Evolutionary conservation across 768 basidiomycete genomes (phyloP).

Genomic region (Serendipita sp.): DNA sequence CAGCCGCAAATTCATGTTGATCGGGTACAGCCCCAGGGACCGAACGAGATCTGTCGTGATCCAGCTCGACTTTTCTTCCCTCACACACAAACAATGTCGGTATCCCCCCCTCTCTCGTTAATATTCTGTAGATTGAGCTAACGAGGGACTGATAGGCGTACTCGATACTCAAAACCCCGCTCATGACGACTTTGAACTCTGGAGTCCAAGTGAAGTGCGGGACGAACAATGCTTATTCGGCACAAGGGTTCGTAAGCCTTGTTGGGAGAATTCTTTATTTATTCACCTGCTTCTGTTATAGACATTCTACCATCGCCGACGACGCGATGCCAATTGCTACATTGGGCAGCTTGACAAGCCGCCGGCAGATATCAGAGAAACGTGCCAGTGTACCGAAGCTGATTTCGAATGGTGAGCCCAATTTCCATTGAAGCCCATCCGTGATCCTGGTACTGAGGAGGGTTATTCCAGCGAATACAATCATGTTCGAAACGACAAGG

Average conservation of each 20-base stretch:
- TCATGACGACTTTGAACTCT: constrained; percentile 89
- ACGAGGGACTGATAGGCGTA: constrained; percentile 35
- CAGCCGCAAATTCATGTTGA: constrained; percentile 75
- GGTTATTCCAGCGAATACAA: constrained; percentile 70
- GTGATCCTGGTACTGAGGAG: neutral
- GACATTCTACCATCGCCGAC: constrained; percentile 85
- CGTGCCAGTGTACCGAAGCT: constrained; percentile 52
- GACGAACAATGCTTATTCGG: constrained; percentile 84
- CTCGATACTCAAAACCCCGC: constrained; percentile 54
- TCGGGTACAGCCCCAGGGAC: constrained; percentile 44
- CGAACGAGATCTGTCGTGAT: constrained; percentile 42
- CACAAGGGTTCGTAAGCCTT: constrained; percentile 45
- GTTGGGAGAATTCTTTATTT: neutral
- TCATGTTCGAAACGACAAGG: constrained; percentile 47
- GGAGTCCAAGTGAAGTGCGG: constrained; percentile 90
- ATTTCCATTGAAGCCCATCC: neutral
- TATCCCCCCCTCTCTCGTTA: constrained; percentile 11
- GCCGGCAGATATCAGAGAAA: constrained; percentile 37
- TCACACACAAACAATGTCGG: constrained; percentile 67
- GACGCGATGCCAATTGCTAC: constrained; percentile 63
- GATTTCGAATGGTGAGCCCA: constrained; percentile 88
- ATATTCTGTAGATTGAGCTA: constrained; percentile 9
- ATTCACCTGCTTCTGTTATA: constrained; percentile 20
- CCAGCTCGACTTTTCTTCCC: constrained; percentile 74
- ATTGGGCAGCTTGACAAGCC: constrained; percentile 55